phyloP scores from a whole-genome alignment of 2,329 filamentous ascomycete species.

The Pseudocercospora macadamiae region DNA sequence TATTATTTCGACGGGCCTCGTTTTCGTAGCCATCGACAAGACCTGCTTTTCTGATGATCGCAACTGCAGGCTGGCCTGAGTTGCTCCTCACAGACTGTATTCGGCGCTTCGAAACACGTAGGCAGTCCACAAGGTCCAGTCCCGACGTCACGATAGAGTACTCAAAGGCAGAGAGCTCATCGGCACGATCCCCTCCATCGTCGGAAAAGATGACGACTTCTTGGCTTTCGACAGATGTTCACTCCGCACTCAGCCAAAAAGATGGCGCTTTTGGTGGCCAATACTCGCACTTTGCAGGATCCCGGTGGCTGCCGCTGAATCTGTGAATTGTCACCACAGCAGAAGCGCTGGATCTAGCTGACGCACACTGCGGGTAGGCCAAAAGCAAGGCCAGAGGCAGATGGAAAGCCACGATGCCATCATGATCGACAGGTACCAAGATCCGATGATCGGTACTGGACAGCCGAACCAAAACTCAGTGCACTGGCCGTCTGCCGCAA shows the following conservation, averaged over 20 bases:
- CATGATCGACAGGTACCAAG: constrained; percentile 2
- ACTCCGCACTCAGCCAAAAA: neutral
- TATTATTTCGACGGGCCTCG: neutral
- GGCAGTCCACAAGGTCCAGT: neutral
- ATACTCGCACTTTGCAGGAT: neutral
- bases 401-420: neutral
- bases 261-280: neutral
- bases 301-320: neutral
- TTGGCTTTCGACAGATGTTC: neutral
- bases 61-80: neutral
- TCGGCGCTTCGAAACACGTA: neutral
- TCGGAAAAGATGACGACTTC: neutral
- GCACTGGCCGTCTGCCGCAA: neutral
- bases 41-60: constrained; percentile 1
- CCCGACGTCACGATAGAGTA: neutral
- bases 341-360: too few species aligned
- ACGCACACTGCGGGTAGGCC: too few species aligned
- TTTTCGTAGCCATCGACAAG: neutral
- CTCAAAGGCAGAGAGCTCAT: neutral
- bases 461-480: constrained; percentile 7
- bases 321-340: neutral
- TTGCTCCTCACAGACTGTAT: neutral
- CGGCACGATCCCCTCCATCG: neutral
- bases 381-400: neutral
- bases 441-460: neutral